A percentile compares a stretch with the other conserved stretches of the same genome.
Evolutionary conservation across 805 yeast species (phyloP).

Genomic region (Candida chilensis): DNA sequence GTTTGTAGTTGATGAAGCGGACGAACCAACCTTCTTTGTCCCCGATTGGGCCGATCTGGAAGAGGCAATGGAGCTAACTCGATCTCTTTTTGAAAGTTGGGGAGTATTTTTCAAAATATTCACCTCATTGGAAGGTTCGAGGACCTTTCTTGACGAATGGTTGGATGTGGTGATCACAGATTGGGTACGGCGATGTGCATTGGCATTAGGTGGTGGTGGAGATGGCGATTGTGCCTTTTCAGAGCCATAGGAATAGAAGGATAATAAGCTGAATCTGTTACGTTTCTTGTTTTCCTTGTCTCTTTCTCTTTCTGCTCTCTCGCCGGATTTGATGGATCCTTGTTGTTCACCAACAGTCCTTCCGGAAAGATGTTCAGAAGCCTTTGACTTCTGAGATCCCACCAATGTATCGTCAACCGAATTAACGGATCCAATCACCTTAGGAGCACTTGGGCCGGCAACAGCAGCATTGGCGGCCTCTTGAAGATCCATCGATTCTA

Average conservation of each 20-base stretch:
- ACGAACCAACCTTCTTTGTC: constrained; percentile 5
- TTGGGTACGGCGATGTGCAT: too few species aligned
- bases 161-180: constrained; percentile 3
- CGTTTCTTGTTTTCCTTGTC: constrained; percentile 17
- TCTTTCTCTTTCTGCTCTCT: constrained; percentile 6
- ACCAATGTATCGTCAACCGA: constrained; percentile 7
- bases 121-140: constrained; percentile 21
- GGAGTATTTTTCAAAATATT: constrained; percentile 11
- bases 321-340: constrained; percentile 5
- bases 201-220: constrained; percentile 3
- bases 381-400: neutral
- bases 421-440: constrained; percentile 17
- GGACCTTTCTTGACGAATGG: constrained; percentile 13
- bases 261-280: constrained; percentile 32
- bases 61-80: constrained; percentile 18
- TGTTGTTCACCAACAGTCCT: constrained; percentile 1
- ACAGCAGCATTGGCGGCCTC: neutral
- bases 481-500: constrained; percentile 22
- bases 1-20: constrained; percentile 14
- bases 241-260: constrained; percentile 23
- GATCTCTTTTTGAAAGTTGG: constrained; percentile 9
- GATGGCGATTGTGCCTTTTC: constrained; percentile 1
- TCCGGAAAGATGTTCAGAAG: neutral
- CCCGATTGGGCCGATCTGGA: constrained; percentile 15
- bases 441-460: neutral